Evolutionary conservation across 2,329 filamentous ascomycete species (phyloP).

Genomic region (Ophiosphaerella herpotricha): DNA sequence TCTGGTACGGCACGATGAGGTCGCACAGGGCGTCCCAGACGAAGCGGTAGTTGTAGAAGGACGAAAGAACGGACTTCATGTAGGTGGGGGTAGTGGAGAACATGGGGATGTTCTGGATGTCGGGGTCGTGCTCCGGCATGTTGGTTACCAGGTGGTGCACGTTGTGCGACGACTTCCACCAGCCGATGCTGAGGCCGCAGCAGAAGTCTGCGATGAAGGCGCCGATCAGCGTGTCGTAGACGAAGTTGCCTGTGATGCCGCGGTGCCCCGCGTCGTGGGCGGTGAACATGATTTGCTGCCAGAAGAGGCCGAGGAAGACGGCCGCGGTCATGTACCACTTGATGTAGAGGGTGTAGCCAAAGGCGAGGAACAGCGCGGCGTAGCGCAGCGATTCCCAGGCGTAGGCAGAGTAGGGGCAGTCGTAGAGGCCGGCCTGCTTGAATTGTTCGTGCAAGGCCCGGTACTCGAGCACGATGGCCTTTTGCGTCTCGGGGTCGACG

Average conservation of each 20-base stretch:
- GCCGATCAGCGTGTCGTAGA: slow-evolving; percentile 63
- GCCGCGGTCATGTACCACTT: slow-evolving; percentile 64
- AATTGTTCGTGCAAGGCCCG: slow-evolving; percentile 60
- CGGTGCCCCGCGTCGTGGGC: slow-evolving; percentile 69
- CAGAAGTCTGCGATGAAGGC: slow-evolving; percentile 68
- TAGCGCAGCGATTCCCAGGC: slow-evolving; percentile 64
- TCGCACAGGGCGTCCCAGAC: slow-evolving; percentile 75
- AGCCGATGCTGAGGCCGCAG: slow-evolving; percentile 68
- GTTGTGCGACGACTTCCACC: slow-evolving; percentile 73
- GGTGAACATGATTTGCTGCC: slow-evolving; percentile 72
- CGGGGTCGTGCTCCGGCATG: slow-evolving; percentile 55
- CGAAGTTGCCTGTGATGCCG: slow-evolving; percentile 65
- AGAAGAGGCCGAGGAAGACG: slow-evolving; percentile 65
- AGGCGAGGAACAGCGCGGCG: slow-evolving; percentile 55
- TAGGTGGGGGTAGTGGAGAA: slow-evolving; percentile 86
- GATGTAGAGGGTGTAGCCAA: slow-evolving; percentile 52
- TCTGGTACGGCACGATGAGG: slow-evolving; percentile 72
- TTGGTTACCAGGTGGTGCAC: slow-evolving; percentile 71
- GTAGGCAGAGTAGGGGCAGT: slow-evolving; percentile 64
- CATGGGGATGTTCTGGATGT: slow-evolving; percentile 71
- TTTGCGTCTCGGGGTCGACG: slow-evolving; percentile 59
- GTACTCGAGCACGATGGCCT: slow-evolving; percentile 61
- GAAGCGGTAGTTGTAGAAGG: slow-evolving; percentile 84
- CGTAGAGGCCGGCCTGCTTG: slow-evolving; percentile 61
- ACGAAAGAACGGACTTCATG: slow-evolving; percentile 72